phyloP scores from a whole-genome alignment of 176 grass and related monocot species.

The Musa schizocarpa region DNA sequence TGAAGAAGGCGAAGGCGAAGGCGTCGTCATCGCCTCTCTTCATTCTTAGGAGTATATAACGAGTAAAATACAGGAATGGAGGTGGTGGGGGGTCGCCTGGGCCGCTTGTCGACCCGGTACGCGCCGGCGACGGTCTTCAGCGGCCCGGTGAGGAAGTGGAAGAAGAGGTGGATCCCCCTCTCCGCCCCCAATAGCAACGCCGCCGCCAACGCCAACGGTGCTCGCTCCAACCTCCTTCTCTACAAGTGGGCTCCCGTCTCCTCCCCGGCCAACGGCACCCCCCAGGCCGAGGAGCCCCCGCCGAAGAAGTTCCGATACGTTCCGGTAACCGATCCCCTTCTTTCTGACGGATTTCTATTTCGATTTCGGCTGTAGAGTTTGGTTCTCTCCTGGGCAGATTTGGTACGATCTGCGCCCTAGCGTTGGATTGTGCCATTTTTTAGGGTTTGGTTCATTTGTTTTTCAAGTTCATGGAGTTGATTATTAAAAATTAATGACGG shows the following conservation, averaged over 20 bases:
- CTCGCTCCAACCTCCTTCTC: constrained; percentile 30
- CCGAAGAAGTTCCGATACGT: constrained; percentile 50
- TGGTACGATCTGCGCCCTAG: not conserved
- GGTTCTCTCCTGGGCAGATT: not conserved
- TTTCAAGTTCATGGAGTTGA: not conserved
- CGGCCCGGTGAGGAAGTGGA: constrained; percentile 32
- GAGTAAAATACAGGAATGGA: not conserved
- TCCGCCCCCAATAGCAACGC: constrained; percentile 24
- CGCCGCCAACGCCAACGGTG: constrained; percentile 13
- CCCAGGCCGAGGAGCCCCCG: constrained; percentile 15
- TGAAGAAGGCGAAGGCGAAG: not conserved
- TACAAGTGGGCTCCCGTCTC: constrained; percentile 54
- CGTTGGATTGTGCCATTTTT: not conserved
- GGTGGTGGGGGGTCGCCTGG: constrained; percentile 12
- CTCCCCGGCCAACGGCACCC: constrained; percentile 1
- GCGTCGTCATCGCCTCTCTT: not conserved
- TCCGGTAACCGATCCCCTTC: constrained; percentile 24
- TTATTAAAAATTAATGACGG: not conserved
- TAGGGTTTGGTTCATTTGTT: constrained; percentile 1
- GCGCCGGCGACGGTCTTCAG: constrained; percentile 25
- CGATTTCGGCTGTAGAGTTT: not conserved
- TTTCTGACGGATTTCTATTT: not conserved
- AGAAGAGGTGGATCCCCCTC: constrained; percentile 33
- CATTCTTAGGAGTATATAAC: not conserved
- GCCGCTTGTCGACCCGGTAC: constrained; percentile 25